Evolutionary conservation across 2,329 filamentous ascomycete species (phyloP).

Genomic region (Pyrenochaeta sp.): DNA sequence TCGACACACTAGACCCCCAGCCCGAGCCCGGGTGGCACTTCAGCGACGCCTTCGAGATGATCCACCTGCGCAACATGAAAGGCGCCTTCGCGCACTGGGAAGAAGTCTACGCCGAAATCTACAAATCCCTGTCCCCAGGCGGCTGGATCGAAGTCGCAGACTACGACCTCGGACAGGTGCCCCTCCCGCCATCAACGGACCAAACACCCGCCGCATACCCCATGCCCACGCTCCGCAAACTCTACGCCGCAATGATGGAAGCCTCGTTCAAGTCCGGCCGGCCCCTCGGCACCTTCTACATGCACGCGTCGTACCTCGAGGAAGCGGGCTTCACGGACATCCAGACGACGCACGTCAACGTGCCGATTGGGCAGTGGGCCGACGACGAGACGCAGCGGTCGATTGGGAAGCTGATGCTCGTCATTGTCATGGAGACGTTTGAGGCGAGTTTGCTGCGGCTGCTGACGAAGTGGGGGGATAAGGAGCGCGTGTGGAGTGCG

Average conservation of each 20-base stretch:
- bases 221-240: slow-evolving; percentile 33
- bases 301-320: slow-evolving; percentile 49
- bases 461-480: slow-evolving; percentile 39
- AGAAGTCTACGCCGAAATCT: slow-evolving; percentile 55
- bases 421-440: slow-evolving; percentile 43
- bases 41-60: slow-evolving; percentile 57
- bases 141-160: slow-evolving; percentile 59
- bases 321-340: slow-evolving; percentile 56
- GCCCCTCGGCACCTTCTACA: slow-evolving; percentile 53
- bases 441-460: slow-evolving; percentile 37
- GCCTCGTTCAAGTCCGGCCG: slow-evolving; percentile 52
- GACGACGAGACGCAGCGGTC: slow-evolving; percentile 38
- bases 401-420: slow-evolving; percentile 45
- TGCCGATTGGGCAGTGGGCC: slow-evolving; percentile 44
- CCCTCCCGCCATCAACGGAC: slow-evolving; percentile 10
- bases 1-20: slow-evolving; percentile 25
- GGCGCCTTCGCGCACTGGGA: slow-evolving; percentile 58
- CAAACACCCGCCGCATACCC: slow-evolving; percentile 14
- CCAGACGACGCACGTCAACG: slow-evolving; percentile 48
- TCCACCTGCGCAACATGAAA: slow-evolving; percentile 58
- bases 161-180: slow-evolving; percentile 39
- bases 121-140: slow-evolving; percentile 54
- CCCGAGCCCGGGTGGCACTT: slow-evolving; percentile 54
- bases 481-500: slow-evolving; percentile 33
- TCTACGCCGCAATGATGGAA: slow-evolving; percentile 39